These are phyloP conservation scores for Salvia hispanica DNA, from an alignment of 257 asterid species.

Conservation along the genomic window DNA sequence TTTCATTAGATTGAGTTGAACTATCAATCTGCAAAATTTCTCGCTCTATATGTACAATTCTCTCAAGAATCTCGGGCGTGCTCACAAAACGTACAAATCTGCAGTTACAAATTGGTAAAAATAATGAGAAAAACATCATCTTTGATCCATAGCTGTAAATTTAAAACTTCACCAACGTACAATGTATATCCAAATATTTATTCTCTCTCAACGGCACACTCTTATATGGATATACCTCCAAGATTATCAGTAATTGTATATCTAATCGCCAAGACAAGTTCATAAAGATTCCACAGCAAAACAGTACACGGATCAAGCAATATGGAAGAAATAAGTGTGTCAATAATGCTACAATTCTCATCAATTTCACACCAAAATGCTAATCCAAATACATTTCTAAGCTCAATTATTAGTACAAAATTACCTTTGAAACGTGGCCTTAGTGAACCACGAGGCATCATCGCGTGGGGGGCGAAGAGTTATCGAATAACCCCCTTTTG, in stretches of 20 bases:
- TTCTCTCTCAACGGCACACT: not conserved
- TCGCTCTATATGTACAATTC: conserved; percentile 61
- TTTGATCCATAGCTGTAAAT: not conserved
- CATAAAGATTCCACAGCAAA: not conserved
- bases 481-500: conserved; percentile 84
- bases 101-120: conserved; percentile 35
- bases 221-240: not conserved
- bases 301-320: not conserved
- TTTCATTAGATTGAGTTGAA: conserved; percentile 58
- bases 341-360: not conserved
- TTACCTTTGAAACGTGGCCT: conserved; percentile 81
- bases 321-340: not conserved
- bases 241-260: not conserved
- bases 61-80: conserved; percentile 87
- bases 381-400: not conserved
- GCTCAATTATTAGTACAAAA: not conserved
- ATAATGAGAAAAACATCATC: not conserved
- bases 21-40: conserved; percentile 80
- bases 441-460: conserved; percentile 76
- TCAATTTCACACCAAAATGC: not conserved
- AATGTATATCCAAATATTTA: conserved; percentile 13
- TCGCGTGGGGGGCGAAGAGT: conserved; percentile 60
- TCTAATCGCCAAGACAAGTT: conserved; percentile 13
- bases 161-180: conserved; percentile 15
- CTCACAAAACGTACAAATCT: conserved; percentile 87